Conservation (phyloP, 371 early-diverging fungal genomes). For the Lichtheimia ramosa region DNA sequence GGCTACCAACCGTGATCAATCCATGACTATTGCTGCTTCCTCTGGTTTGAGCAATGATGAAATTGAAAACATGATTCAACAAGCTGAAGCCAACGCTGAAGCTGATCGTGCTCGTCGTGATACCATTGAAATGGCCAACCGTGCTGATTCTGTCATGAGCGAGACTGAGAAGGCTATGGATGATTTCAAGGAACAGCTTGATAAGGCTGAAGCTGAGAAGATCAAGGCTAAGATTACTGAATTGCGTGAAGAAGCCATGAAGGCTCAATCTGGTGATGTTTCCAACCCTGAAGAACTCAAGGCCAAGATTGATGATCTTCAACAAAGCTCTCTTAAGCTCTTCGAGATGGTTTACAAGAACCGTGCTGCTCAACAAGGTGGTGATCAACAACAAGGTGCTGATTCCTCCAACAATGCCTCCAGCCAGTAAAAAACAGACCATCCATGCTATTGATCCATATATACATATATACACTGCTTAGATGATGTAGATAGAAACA, state of each 20-base stretch:
- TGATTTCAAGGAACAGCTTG: conserved; percentile 93
- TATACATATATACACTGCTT: no score
- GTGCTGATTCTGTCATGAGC: conserved; percentile 86
- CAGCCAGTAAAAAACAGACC: not conserved
- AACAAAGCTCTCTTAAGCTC: conserved; percentile 87
- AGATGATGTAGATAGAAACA: no score
- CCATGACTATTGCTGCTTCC: conserved; percentile 95
- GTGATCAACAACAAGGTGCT: not conserved
- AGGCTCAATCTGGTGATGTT: conserved; percentile 67
- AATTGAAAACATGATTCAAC: conserved; percentile 94
- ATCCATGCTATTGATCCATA: no score
- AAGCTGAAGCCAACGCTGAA: conserved; percentile 92
- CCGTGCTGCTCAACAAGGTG: conserved; percentile 24
- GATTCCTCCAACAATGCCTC: not conserved
- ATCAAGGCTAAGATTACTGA: conserved; percentile 78
- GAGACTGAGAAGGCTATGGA: conserved; percentile 94
- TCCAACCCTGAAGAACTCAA: conserved; percentile 72
- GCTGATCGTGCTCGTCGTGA: conserved; percentile 91
- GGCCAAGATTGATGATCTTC: conserved; percentile 78
- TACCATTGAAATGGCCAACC: conserved; percentile 92
- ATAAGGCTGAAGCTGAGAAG: conserved; percentile 77
- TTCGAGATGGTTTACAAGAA: conserved; percentile 97
- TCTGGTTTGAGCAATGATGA: conserved; percentile 96
- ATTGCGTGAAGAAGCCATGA: conserved; percentile 68
- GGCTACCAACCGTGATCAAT: conserved; percentile 93